Evolutionary conservation across 768 basidiomycete species (phyloP).

Genomic region (Austroboletus festivus): DNA sequence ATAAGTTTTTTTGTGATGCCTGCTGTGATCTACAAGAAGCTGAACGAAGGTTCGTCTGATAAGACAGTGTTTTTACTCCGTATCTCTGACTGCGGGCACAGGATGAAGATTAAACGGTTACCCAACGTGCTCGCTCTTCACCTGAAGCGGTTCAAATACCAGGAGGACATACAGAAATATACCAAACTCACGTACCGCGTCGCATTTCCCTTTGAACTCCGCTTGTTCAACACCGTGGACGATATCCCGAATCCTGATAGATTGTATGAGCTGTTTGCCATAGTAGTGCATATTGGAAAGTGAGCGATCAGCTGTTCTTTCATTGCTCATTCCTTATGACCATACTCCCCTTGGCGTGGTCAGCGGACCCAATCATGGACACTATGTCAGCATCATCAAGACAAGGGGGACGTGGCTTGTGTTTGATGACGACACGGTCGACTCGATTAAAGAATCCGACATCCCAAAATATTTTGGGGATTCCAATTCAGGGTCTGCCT

Average conservation of each 20-base stretch:
- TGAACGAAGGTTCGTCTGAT: slow-evolving; percentile 73
- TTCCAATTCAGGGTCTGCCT: slow-evolving; percentile 81
- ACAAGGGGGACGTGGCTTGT: slow-evolving; percentile 82
- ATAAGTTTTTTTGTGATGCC: slow-evolving; percentile 98
- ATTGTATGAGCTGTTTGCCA: slow-evolving; percentile 90
- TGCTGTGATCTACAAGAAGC: slow-evolving; percentile 98
- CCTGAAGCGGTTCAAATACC: slow-evolving; percentile 98
- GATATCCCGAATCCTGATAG: slow-evolving; percentile 89
- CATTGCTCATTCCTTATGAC: slow-evolving; percentile 9
- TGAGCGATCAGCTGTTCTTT: slow-evolving; percentile 44
- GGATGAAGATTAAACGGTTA: slow-evolving; percentile 98
- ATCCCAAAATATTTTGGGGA: slow-evolving; percentile 96
- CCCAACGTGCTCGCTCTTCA: slow-evolving; percentile 95
- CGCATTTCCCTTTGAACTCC: slow-evolving; percentile 91
- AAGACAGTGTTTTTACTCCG: background rate
- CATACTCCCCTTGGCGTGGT: slow-evolving; percentile 8
- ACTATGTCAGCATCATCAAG: slow-evolving; percentile 95
- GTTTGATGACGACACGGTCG: slow-evolving; percentile 95
- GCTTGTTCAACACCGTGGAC: slow-evolving; percentile 96
- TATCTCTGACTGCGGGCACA: slow-evolving; percentile 31
- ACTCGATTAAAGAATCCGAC: slow-evolving; percentile 81
- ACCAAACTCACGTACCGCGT: slow-evolving; percentile 97
- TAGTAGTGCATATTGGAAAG: slow-evolving; percentile 99
- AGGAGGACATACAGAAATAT: slow-evolving; percentile 85
- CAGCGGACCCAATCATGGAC: slow-evolving; percentile 97